Evolutionary conservation across 2,329 filamentous ascomycete genomes (phyloP).

Genomic region (Microthyrium microscopicum): DNA sequence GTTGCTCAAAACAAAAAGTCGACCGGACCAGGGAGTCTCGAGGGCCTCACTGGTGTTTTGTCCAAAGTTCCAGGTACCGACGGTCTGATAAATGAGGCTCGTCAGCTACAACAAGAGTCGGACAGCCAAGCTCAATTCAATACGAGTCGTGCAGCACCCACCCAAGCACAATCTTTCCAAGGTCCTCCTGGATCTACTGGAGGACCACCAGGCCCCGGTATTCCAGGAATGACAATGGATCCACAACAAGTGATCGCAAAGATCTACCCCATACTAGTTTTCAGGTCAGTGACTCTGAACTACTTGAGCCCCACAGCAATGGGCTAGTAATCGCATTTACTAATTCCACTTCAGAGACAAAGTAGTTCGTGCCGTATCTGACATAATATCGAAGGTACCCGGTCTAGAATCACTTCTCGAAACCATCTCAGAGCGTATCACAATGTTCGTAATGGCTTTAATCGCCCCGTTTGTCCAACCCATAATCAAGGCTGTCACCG

Average conservation of each 20-base stretch:
- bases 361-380: constrained; percentile 73
- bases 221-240: constrained; percentile 71
- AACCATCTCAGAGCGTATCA: constrained; percentile 83
- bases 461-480: constrained; percentile 84
- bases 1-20: constrained; percentile 16
- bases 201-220: constrained; percentile 30
- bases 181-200: constrained; percentile 27
- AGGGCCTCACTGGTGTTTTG: constrained; percentile 50
- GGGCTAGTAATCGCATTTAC: not conserved
- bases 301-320: not conserved
- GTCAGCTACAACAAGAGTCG: constrained; percentile 27
- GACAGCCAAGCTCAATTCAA: constrained; percentile 27
- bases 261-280: constrained; percentile 89
- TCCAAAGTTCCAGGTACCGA: constrained; percentile 51
- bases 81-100: constrained; percentile 29
- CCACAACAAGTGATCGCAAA: constrained; percentile 32
- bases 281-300: constrained; percentile 36
- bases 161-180: constrained; percentile 28
- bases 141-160: constrained; percentile 17
- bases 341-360: no score
- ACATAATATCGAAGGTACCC: constrained; percentile 78
- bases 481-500: constrained; percentile 74
- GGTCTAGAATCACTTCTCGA: constrained; percentile 81
- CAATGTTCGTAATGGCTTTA: constrained; percentile 78
- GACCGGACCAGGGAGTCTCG: constrained; percentile 14